phyloP scores from a whole-genome alignment of 179 eudicot genomes.

The Spinacia oleracea region DNA sequence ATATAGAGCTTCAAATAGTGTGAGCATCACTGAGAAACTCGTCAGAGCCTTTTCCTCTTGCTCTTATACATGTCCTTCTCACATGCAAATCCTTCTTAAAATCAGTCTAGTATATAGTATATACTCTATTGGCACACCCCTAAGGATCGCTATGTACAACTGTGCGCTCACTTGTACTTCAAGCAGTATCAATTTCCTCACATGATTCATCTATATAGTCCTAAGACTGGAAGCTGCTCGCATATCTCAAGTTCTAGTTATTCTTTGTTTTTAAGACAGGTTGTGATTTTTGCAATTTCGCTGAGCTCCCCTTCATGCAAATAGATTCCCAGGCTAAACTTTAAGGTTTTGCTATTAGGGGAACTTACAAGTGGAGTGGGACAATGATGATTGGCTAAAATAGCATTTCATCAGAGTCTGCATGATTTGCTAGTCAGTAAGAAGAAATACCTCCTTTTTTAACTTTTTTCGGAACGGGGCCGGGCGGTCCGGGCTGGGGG shows the following conservation, averaged over 20 bases:
- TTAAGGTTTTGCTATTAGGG: not conserved
- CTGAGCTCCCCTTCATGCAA: not conserved
- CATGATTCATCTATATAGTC: not conserved
- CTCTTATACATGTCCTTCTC: not conserved
- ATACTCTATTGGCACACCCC: not conserved
- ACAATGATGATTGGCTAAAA: not conserved
- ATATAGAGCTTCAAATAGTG: not conserved
- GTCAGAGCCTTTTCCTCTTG: not conserved
- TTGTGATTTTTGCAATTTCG: not conserved
- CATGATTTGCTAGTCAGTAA: not conserved
- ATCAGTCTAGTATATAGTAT: not conserved
- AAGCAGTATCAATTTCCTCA: not conserved
- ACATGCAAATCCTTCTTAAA: not conserved
- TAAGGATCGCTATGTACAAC: not conserved
- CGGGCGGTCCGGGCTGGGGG: no score
- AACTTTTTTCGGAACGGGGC: not conserved
- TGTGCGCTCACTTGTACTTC: no score
- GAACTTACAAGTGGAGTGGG: not conserved
- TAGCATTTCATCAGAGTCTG: not conserved
- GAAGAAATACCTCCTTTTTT: not conserved
- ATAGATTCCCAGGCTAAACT: not conserved
- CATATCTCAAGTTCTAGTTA: not conserved
- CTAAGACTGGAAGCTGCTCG: not conserved
- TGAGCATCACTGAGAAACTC: not conserved
- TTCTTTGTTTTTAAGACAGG: not conserved